Base-by-base conservation (phyloP, 2,329 filamentous ascomycete genomes). In the Alternaria arborescens region DNA sequence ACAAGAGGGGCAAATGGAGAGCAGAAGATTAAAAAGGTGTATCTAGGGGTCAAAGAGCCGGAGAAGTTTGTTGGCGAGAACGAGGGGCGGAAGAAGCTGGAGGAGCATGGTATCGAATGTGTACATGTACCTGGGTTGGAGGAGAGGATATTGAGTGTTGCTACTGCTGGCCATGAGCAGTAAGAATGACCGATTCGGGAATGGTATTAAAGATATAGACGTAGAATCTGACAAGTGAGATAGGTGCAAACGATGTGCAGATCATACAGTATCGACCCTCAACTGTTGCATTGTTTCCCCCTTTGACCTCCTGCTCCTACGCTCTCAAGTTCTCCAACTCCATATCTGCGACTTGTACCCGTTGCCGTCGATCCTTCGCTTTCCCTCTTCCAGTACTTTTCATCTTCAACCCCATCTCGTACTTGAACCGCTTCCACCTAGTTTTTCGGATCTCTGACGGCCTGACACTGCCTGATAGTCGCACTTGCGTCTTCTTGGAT, bases 1-100 rank as follows among this genome's bases (percentile, higher is more conserved):
- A 85, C 66, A 63, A 81, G 65, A 44, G 64, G 52, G 53, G 72
- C 64, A 66, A 73, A 52, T 82, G 72, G 90, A 20, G 82, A 82
- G 12, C 80, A 78, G 1, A 87, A 85, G 42, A 91, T 97, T 57
- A 86, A 84, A 62, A 91, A 87, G 47, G 93, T 99, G 5, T 96
- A 94, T 69, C 89, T 96, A 28, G 95, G 95, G 0, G 91, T 97
- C 0, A 85, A 89, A 69, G 95, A 99, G 80, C 95, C 95, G 0
- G 91, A 91, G 71, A 97, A 88, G 32, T 99, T 98, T 79, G 92
- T 98, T 18, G 88, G 88, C 6, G 85, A 91, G 61, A 98, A 97
- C 66, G 86, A 89, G 59, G 93, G 93, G 8, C 88, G 89, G 70
- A 82, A 79, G 68, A 89, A 87, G 75, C 82, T 99, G 57, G 85